phyloP scores from a whole-genome alignment of 768 basidiomycete genomes.

The Pulveroboletus sp. region DNA sequence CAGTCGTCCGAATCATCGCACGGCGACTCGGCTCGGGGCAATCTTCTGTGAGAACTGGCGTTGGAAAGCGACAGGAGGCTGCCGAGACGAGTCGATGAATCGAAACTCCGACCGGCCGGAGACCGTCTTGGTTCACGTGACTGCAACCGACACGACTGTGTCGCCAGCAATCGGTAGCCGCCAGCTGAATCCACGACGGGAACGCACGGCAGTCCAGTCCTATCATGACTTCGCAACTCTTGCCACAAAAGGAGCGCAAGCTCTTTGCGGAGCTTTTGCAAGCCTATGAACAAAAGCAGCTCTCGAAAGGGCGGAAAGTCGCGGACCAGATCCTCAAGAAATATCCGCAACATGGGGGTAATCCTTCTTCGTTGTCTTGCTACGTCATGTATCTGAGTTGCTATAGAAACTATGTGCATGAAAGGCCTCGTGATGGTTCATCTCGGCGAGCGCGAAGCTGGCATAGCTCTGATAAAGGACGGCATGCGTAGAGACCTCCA shows the following conservation, averaged over 20 bases:
- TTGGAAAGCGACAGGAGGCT: not conserved
- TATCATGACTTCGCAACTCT: constrained; percentile 26
- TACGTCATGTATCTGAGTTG: not conserved
- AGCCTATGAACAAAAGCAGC: constrained; percentile 83
- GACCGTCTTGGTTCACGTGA: not conserved
- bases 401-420: constrained; percentile 89
- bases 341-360: constrained; percentile 93
- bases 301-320: constrained; percentile 85
- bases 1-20: not conserved
- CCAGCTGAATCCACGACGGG: not conserved
- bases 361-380: not conserved
- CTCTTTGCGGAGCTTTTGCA: constrained; percentile 85
- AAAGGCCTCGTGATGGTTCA: constrained; percentile 85
- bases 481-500: constrained; percentile 76
- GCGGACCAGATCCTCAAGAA: constrained; percentile 95
- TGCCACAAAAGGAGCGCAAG: constrained; percentile 78
- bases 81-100: not conserved
- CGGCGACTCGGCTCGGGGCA: not conserved
- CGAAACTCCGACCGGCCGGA: not conserved
- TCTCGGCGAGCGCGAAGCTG: constrained; percentile 76
- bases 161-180: not conserved
- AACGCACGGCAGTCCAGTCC: not conserved
- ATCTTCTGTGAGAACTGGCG: not conserved
- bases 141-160: not conserved
- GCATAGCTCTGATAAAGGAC: constrained; percentile 77